Base-by-base conservation (phyloP, 352 stramenopile species). In the Pythium diclinum region DNA sequence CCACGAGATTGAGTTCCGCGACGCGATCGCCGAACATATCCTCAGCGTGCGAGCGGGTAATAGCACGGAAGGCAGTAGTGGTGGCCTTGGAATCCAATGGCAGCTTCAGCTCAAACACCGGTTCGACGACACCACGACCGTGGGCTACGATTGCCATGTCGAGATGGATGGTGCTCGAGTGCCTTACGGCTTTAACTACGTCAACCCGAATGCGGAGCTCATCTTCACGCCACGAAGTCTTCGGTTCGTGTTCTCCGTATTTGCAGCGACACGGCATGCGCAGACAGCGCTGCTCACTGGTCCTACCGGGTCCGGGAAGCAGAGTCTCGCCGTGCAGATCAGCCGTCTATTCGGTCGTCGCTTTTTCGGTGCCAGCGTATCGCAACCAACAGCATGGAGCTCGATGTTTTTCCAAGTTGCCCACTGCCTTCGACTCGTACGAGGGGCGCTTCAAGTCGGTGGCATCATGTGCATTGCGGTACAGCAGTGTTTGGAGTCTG, bases 141-240 rank as follows among this genome's bases (percentile, higher is more conserved):
- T 89, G 21, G 82, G 79, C 0, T 74, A 87, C 14, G 82, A 93
- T 38, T 89, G 82, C 10, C 66, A 85, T 44, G 71, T 91, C 19
- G 73, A 88, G 59, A 71, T 88, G 28, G 76, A 75, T 23, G 75
- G 74, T 3, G 28, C 85, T 14, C 70, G 63, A 10, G 67, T 89
- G 19, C 70, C 76, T 19, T 93, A 93, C 58, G 81, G 82, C 1
- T 93, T 88, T 57, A 83, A 82, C 40, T 93, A 87, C 47, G 25
- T 72, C 19, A 75, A 73, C n/a, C 68, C 72, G 0, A 53, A 57
- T 14, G 19, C 36, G 0, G 67, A 83, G 10, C 38, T 58, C 1
- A 68, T 88, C 19, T 61, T 89, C 19, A 80, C 74, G 0, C 82
- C 81, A 13, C 59, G 68, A 13, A 85, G 73, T 49, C 61, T 85